A percentile compares a stretch with the other conserved stretches of the same genome.
Conservation (phyloP, 768 basidiomycete species). For the Paxillus rubicundulus region DNA sequence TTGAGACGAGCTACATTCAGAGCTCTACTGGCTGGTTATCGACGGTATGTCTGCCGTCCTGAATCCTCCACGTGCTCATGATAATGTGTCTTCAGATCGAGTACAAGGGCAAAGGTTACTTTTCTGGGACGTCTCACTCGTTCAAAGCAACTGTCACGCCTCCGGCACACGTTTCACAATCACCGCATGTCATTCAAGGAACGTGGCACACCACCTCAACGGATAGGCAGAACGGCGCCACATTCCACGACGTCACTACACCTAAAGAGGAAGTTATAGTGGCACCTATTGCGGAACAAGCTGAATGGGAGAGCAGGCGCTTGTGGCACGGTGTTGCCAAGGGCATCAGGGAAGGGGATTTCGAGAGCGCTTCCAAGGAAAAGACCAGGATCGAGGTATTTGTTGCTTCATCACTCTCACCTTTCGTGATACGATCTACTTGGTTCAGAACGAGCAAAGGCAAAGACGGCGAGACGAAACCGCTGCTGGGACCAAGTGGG, state of each 20-base stretch:
- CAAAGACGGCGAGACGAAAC: conserved; percentile 82
- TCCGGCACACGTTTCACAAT: conserved; percentile 40
- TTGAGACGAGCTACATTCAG: conserved; percentile 78
- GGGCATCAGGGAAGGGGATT: conserved; percentile 89
- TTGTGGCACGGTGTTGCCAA: conserved; percentile 86
- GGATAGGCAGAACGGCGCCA: conserved; percentile 39
- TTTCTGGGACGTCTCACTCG: conserved; percentile 87
- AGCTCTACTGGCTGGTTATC: conserved; percentile 58
- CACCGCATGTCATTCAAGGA: conserved; percentile 66
- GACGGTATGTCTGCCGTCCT: conserved; percentile 34
- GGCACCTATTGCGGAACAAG: conserved; percentile 56
- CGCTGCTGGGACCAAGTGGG: conserved; percentile 70
- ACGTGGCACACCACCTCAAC: conserved; percentile 75
- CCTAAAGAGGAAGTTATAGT: conserved; percentile 77
- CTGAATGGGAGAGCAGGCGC: conserved; percentile 83
- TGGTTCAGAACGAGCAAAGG: conserved; percentile 80
- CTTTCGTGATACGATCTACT: neutral
- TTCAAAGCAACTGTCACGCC: conserved; percentile 82
- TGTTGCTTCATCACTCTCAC: neutral
- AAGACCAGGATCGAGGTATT: conserved; percentile 89
- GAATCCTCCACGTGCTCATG: conserved; percentile 30
- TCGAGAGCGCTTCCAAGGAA: conserved; percentile 84
- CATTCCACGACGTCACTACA: conserved; percentile 75
- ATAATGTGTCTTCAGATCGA: conserved; percentile 58
- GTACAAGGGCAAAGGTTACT: conserved; percentile 96